Base-by-base conservation (phyloP, 768 basidiomycete genomes). In the Hericium erinaceus region DNA sequence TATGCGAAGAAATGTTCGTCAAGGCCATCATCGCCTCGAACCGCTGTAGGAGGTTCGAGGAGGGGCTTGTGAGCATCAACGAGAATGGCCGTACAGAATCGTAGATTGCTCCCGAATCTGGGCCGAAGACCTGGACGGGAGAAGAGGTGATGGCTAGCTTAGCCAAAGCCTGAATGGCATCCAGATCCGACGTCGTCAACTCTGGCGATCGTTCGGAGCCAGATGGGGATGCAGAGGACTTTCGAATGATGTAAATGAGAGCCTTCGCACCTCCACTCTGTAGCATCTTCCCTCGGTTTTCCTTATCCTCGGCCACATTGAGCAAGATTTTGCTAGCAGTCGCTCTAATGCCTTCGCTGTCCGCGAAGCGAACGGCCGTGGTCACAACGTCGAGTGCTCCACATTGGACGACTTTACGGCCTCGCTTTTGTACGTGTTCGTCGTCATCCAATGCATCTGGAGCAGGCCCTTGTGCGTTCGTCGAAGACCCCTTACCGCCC, bases 11-110 rank as follows among this genome's bases (percentile, higher is more conserved):
- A 46, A 98, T 73, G 68, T 99, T 99, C 8, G 97, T 99, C 54
- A 99, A 77, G 1, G 93, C 95, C 95, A 98, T 98, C 64, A 95
- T 76, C 3, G 85, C 84, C 70, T 99, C 97, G 65, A 99, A 99
- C 41, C 80, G 80, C 66, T 97, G 92, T 6, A 98, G 74, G 38
- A 89, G 79, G 49, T 73, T 84, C 9, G 91, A 80, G 0, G 81
- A 77, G 1, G 82, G 72, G 65, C 88, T 83, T 41, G 82, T 79
- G 39, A 98, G 75, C 56, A 97, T 74, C 28, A 83, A 67, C 9
- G 87, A 80, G 52, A 98, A 75, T 0, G 94, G 94, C 2, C 85
- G 80, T 57, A 97, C 83, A n/a, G 84, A 84, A 67, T 98, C 92
- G 65, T 86, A 82, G 37, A 88, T 77, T 2, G 82, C 84, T 6